Percentiles rank a stretch among this genome's conserved stretches.
These are phyloP conservation scores for Populus trichocarpa DNA, from an alignment of 441 rosid genomes.

Conservation along the genomic window DNA sequence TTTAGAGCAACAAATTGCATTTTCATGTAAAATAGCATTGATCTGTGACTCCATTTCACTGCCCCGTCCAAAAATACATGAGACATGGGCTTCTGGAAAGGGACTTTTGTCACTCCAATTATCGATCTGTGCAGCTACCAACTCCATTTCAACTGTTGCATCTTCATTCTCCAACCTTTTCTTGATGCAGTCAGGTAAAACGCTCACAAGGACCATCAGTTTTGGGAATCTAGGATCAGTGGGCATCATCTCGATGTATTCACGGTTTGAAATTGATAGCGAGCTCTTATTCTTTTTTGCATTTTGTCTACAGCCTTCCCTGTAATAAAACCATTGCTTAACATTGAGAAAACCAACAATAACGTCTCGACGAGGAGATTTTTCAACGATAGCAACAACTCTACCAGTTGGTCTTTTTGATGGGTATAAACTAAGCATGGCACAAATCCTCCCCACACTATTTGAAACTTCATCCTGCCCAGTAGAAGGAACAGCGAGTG, in stretches of 20 bases:
- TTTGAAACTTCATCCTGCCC: conserved; percentile 34
- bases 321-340: conserved; percentile 52
- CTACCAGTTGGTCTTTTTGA: conserved; percentile 85
- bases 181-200: conserved; percentile 60
- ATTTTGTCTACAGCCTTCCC: conserved; percentile 39
- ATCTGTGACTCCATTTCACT: conserved; percentile 67
- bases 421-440: conserved; percentile 48
- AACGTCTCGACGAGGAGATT: conserved; percentile 57
- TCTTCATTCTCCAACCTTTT: conserved; percentile 66
- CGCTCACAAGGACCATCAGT: conserved; percentile 49
- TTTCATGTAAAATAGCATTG: conserved; percentile 67
- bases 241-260: conserved; percentile 59
- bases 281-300: conserved; percentile 35
- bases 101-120: conserved; percentile 68
- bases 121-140: conserved; percentile 67
- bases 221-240: conserved; percentile 70
- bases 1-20: conserved; percentile 55
- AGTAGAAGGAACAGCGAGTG: conserved; percentile 13
- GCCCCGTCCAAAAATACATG: conserved; percentile 66
- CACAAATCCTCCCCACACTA: conserved; percentile 51
- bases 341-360: conserved; percentile 77
- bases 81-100: conserved; percentile 55
- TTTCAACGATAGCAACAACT: conserved; percentile 67
- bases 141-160: conserved; percentile 61
- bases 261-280: conserved; percentile 32